Conservation (phyloP, 805 yeast species). For the Pichia ethanolica region DNA sequence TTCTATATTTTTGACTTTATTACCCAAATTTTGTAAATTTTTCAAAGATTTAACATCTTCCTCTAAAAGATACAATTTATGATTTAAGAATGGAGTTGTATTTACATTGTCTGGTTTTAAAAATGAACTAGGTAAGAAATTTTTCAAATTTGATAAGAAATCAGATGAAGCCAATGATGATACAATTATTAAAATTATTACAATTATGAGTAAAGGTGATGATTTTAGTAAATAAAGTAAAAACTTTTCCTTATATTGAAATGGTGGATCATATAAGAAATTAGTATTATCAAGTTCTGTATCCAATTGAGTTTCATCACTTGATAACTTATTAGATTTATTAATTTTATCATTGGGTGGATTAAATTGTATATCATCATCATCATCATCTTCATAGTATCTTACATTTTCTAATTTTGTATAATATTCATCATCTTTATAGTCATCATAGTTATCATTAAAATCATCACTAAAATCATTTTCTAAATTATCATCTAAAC, state of each 20-base stretch:
- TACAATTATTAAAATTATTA: slow-evolving; percentile 5
- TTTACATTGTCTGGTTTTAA: background rate
- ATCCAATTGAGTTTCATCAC: slow-evolving; percentile 6
- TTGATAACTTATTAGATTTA: background rate
- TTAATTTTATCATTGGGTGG: background rate
- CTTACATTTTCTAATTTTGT: slow-evolving; percentile 6
- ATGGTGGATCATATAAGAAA: slow-evolving; percentile 14
- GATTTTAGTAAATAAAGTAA: slow-evolving; percentile 10
- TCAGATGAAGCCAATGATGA: background rate
- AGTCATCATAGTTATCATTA: background rate
- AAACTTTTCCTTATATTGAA: slow-evolving; percentile 7
- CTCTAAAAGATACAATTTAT: slow-evolving; percentile 4
- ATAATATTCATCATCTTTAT: background rate
- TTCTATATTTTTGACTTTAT: background rate
- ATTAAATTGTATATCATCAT: too few relatives aligned
- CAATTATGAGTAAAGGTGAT: slow-evolving; percentile 9
- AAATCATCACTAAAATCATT: background rate
- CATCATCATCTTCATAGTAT: too few relatives aligned
- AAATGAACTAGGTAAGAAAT: background rate
- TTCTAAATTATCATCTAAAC: background rate
- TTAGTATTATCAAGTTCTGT: slow-evolving; percentile 10
- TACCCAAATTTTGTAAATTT: background rate
- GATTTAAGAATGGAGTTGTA: slow-evolving; percentile 3
- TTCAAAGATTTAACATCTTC: slow-evolving; percentile 4
- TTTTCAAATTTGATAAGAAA: slow-evolving; percentile 4